phyloP scores from a whole-genome alignment of 176 grass and related monocot species.

The Cenchrus purpureus region DNA sequence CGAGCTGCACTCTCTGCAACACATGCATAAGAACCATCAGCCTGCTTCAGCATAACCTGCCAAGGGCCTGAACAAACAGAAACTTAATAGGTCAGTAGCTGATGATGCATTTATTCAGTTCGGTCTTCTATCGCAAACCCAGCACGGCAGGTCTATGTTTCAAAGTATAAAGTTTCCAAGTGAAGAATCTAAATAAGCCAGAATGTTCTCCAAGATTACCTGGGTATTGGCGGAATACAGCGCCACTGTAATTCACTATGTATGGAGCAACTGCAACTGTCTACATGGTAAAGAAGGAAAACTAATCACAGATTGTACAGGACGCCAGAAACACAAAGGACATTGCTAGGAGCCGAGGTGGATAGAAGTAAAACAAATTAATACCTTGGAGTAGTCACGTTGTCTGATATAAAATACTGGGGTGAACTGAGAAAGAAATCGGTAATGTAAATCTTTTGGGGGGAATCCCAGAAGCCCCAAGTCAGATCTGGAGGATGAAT shows the following conservation, averaged over 20 bases:
- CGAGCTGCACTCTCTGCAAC: conserved; percentile 86
- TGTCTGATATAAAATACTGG: conserved; percentile 96
- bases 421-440: conserved; percentile 92
- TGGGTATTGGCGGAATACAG: conserved; percentile 91
- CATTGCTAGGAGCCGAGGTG: conserved; percentile 3
- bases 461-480: conserved; percentile 94
- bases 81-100: conserved; percentile 13
- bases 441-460: conserved; percentile 90
- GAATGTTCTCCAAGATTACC: conserved; percentile 44
- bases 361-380: conserved; percentile 14
- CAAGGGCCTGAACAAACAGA: conserved; percentile 74
- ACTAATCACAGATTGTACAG: conserved; percentile 25
- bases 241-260: conserved; percentile 88
- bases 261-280: conserved; percentile 88
- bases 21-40: conserved; percentile 90
- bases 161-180: not conserved
- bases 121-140: not conserved
- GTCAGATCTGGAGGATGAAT: conserved; percentile 70
- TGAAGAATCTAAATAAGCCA: not conserved
- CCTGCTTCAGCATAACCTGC: conserved; percentile 97
- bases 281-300: conserved; percentile 46
- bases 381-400: conserved; percentile 96
- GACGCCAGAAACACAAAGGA: conserved; percentile 37
- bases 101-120: not conserved
- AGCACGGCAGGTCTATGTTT: not conserved